Evolutionary conservation across 2,329 filamentous ascomycete species (phyloP).

Genomic region (Atkinsonella texensis): DNA sequence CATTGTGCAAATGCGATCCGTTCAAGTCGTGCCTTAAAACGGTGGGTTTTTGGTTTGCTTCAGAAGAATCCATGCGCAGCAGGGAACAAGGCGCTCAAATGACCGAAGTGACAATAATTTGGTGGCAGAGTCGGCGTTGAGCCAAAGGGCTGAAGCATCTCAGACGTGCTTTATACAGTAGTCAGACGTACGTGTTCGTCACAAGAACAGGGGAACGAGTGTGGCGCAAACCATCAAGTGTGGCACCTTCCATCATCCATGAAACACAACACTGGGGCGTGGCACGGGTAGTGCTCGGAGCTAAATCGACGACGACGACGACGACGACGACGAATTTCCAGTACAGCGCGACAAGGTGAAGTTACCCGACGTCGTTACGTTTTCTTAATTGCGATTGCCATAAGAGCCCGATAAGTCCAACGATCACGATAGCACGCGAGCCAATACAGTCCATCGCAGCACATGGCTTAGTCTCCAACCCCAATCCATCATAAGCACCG

Average conservation of each 20-base stretch:
- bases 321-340: not conserved
- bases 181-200: too few species aligned
- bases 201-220: not conserved
- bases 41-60: not conserved
- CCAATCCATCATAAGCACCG: too few species aligned
- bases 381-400: not conserved
- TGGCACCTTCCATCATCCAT: not conserved
- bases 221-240: not conserved
- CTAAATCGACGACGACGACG: not conserved
- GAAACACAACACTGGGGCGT: too few species aligned
- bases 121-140: not conserved
- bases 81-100: not conserved
- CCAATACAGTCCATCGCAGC: not conserved
- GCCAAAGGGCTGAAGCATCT: not conserved
- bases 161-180: not conserved
- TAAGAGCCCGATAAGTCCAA: not conserved
- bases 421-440: not conserved
- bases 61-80: not conserved
- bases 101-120: not conserved
- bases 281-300: not conserved
- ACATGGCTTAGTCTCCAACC: not conserved
- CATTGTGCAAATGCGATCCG: conserved; percentile 13
- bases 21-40: not conserved
- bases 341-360: not conserved
- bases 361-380: not conserved